Conservation (phyloP, 768 basidiomycete species). For the Calvatia gigantea region DNA sequence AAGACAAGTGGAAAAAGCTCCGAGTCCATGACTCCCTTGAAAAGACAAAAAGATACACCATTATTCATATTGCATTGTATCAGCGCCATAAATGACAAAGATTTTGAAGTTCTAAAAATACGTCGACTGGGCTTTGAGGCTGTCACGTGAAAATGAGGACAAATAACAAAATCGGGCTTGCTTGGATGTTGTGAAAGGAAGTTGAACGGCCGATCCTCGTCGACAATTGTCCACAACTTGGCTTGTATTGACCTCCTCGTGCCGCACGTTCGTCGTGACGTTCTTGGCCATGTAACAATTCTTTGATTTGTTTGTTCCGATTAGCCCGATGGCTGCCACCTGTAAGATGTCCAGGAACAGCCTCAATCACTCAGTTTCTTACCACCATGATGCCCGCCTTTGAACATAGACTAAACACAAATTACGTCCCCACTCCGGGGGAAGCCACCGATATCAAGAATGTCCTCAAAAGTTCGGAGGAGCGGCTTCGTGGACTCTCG, state of each 20-base stretch:
- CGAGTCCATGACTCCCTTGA: too few species aligned
- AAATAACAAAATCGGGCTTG: too few species aligned
- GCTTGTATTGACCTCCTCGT: neutral
- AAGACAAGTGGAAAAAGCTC: too few species aligned
- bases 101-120: too few species aligned
- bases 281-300: neutral
- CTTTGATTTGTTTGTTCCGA: constrained; percentile 1
- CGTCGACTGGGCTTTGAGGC: too few species aligned
- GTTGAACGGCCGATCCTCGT: too few species aligned
- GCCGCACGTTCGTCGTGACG: neutral
- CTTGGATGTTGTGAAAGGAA: too few species aligned
- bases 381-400: constrained; percentile 7
- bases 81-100: too few species aligned
- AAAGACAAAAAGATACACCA: too few species aligned
- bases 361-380: neutral
- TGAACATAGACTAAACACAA: constrained; percentile 3
- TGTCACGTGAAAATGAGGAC: too few species aligned
- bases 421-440: constrained; percentile 7
- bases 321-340: constrained; percentile 4
- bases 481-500: neutral
- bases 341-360: neutral
- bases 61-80: too few species aligned
- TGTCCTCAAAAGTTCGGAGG: neutral
- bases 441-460: constrained; percentile 1
- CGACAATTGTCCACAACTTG: neutral